These are phyloP conservation scores for Botrytis byssoidea DNA, from an alignment of 2,329 filamentous ascomycete genomes.

Conservation along the genomic window DNA sequence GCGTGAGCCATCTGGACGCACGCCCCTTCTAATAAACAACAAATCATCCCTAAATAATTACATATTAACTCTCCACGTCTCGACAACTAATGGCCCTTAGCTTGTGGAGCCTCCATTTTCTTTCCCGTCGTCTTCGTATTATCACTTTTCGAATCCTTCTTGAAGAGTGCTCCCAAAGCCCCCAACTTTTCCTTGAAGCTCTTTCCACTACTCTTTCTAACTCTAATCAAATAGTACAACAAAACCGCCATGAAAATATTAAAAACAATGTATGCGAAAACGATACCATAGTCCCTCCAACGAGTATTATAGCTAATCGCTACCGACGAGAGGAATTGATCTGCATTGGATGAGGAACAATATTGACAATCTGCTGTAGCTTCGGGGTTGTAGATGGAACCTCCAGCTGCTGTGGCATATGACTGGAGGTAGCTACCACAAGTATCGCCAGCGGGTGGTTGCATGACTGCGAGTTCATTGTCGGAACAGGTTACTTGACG, in stretches of 20 bases:
- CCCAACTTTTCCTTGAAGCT: constrained; percentile 22
- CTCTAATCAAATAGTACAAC: constrained; percentile 52
- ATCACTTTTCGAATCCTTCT: constrained; percentile 25
- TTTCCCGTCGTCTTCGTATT: constrained; percentile 30
- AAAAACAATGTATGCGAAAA: constrained; percentile 57
- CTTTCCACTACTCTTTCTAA: constrained; percentile 30
- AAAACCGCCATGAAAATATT: constrained; percentile 53
- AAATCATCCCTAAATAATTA: background rate
- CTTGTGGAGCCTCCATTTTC: constrained; percentile 22
- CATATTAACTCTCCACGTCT: background rate
- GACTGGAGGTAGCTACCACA: constrained; percentile 58
- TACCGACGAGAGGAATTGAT: constrained; percentile 52
- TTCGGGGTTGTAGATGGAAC: constrained; percentile 51
- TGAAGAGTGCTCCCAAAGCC: constrained; percentile 25
- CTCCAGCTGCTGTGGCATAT: constrained; percentile 51
- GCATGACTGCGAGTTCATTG: constrained; percentile 67
- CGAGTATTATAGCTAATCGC: constrained; percentile 55
- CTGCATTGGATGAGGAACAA: constrained; percentile 54
- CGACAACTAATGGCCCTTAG: background rate
- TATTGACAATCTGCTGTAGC: constrained; percentile 54
- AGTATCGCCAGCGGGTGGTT: constrained; percentile 54
- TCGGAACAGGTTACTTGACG: constrained; percentile 62
- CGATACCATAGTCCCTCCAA: constrained; percentile 68
- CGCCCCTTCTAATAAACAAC: background rate
- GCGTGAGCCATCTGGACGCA: background rate